phyloP scores from a whole-genome alignment of 2,329 filamentous ascomycete species.

The Fusarium poae region DNA sequence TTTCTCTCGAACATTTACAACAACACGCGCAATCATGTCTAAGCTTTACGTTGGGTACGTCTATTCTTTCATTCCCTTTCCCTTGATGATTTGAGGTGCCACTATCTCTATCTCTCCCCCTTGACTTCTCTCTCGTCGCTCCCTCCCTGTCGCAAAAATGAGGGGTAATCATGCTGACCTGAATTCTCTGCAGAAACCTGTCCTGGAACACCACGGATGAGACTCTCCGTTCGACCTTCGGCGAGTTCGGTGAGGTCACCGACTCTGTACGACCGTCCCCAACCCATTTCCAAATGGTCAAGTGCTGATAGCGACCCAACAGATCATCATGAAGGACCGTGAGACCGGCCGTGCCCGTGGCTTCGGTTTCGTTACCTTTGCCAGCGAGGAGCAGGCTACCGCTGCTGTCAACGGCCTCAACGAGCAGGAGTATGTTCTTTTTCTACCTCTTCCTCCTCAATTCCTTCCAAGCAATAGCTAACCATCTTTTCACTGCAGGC shows the following conservation, averaged over 20 bases:
- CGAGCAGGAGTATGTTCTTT: slow-evolving; percentile 8
- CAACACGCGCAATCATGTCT: slow-evolving; percentile 11
- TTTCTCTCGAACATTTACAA: slow-evolving; percentile 6
- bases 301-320: neutral
- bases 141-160: neutral
- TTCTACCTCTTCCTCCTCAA: neutral
- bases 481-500: neutral
- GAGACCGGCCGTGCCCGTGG: slow-evolving; percentile 11
- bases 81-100: too few relatives aligned
- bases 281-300: neutral
- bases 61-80: too few relatives aligned
- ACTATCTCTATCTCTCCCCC: neutral
- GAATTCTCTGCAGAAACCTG: slow-evolving; percentile 5
- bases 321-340: slow-evolving; percentile 11
- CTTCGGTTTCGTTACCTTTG: slow-evolving; percentile 10
- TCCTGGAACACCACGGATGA: slow-evolving; percentile 8
- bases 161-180: slow-evolving; percentile 10
- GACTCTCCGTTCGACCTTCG: neutral
- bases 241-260: neutral
- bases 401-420: neutral
- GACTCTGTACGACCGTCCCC: neutral
- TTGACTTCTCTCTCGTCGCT: neutral
- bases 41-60: slow-evolving; percentile 10
- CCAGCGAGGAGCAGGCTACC: neutral
- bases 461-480: neutral